Base-by-base conservation (phyloP, 148 eudicot species). In the Rhododendron simsii region DNA sequence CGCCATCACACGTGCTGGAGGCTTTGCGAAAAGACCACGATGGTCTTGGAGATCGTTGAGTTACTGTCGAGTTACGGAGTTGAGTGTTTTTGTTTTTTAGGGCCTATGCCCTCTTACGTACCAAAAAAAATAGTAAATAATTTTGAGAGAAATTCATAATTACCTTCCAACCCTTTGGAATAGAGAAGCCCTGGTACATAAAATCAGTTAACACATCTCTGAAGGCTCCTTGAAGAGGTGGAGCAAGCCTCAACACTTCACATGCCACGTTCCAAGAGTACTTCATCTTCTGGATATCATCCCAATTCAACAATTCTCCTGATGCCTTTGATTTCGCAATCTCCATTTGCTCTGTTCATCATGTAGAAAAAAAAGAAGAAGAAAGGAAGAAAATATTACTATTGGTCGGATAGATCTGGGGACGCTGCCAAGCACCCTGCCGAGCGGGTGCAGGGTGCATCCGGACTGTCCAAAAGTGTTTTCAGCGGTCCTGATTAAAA, bases 101-200 rank as follows among this genome's bases (percentile, higher is more conserved):
- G 44, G 44, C 44, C 44, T 39, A 39, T 0, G 7, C 44, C 44
- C 44, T 41, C 44, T 41, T 41, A 41, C 44, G 44, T 41, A 41
- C 44, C 5, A 41, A 47, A 47, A 9, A 47, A 47, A 9, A 0
- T 7, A 5, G 6, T 44, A 20, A 20, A 4, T 5, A 3, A 5
- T 23, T 28, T 28, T 33, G 5, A 3, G 18, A 39, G 4, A 71
- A 33, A 71, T 30, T 71, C 41, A 3, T 55, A 82, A n/a, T 65
- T 65, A 83, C 84, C 84, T 83, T 83, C 76, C 51, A 61, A 23
- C 84, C 73, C 65, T 82, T 57, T 1, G 84, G 84, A 59, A 83
- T 61, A 6, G 50, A 20, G 73, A 61, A 45, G 26, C 84, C 84
- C 7, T 69, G 76, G 16, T 83, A 83, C 30, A 47, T 44, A 47